Base-by-base conservation (phyloP, 2,329 filamentous ascomycete species). In the Scedosporium apiospermum region DNA sequence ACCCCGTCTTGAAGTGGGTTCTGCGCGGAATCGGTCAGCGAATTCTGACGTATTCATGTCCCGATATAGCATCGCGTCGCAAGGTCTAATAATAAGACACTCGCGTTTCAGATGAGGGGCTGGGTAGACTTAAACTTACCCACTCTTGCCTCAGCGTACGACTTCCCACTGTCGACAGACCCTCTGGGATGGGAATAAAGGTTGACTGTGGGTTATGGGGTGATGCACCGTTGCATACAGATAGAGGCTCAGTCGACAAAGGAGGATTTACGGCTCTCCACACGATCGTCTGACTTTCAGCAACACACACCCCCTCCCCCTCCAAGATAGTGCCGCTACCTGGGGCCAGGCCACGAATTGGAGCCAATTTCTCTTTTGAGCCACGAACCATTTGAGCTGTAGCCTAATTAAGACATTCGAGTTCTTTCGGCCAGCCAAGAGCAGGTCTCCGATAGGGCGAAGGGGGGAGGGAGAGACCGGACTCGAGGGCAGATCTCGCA, bases 121-220 rank as follows among this genome's bases (percentile, higher is more conserved):
- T 23, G 23, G 51, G 12, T 6, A 26, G 51, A 23, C 51, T 55
- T 26, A 23, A 55, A 23, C 12, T 55, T 14, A 27, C 6, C 51
- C n/a, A 49, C 44, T 49, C 18, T 49, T 23, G 44, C n/a, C 9
- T 49, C 44, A 49, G 44, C 16, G 44, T 18, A 18, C 21, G n/a
- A 49, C 44, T 49, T 49, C 44, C 21, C 44, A 2, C 21, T 38
- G 10, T 55, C 23, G 51, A 14, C 23, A 23, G 51, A 23, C 12
- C 23, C 51, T 27, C 23, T 55, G 18, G 51, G 23, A 23, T 18
- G 12, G 21, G 23, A 23, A 55, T 27, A 18, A 27, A 23, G 18
- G 51, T 23, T 55, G 51, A 55, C 51, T 55, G 51, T 55, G 51
- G 51, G 51, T 55, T 23, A 55, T 55, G 51, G 51, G 51, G 51